Evolutionary conservation across 495 filamentous ascomycete species (phyloP).

Genomic region (Chaetomidium leptoderma): DNA sequence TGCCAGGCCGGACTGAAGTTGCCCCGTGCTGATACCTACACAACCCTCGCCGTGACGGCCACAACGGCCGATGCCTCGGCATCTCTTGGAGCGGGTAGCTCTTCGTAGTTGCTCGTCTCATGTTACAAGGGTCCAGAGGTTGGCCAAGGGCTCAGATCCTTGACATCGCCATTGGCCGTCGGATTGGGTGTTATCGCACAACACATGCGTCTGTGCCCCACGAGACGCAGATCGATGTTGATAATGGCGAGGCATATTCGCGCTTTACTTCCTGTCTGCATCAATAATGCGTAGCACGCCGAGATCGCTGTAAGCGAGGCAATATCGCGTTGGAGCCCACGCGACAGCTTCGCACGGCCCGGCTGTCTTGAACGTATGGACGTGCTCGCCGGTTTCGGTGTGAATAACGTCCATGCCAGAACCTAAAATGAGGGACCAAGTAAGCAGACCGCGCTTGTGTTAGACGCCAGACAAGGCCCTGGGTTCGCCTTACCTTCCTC

Average conservation of each 20-base stretch:
- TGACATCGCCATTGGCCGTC: too few relatives aligned
- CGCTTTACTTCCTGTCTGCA: slow-evolving; percentile 37
- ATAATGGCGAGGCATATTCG: neutral
- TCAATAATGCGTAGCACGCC: slow-evolving; percentile 76
- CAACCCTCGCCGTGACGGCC: neutral
- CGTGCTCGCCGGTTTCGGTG: slow-evolving; percentile 80
- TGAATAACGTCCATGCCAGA: slow-evolving; percentile 70
- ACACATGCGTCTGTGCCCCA: neutral
- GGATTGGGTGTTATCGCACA: neutral
- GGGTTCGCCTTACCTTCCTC: slow-evolving; percentile 68
- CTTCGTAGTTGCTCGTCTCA: too few relatives aligned
- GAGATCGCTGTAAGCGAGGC: slow-evolving; percentile 81
- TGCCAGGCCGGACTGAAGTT: slow-evolving; percentile 17
- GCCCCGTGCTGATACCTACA: slow-evolving; percentile 22
- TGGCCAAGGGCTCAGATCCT: neutral
- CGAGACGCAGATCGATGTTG: neutral
- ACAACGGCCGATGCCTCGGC: neutral
- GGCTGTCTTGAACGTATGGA: slow-evolving; percentile 70
- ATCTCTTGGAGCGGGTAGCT: neutral
- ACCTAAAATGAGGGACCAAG: slow-evolving; percentile 24
- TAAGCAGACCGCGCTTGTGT: slow-evolving; percentile 10
- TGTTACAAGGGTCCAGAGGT: neutral
- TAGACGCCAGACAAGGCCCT: neutral
- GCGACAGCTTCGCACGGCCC: slow-evolving; percentile 63
- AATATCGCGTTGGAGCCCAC: slow-evolving; percentile 89